Evolutionary conservation across 352 stramenopile genomes (phyloP).

Genomic region (Globisporangium radiosum): DNA sequence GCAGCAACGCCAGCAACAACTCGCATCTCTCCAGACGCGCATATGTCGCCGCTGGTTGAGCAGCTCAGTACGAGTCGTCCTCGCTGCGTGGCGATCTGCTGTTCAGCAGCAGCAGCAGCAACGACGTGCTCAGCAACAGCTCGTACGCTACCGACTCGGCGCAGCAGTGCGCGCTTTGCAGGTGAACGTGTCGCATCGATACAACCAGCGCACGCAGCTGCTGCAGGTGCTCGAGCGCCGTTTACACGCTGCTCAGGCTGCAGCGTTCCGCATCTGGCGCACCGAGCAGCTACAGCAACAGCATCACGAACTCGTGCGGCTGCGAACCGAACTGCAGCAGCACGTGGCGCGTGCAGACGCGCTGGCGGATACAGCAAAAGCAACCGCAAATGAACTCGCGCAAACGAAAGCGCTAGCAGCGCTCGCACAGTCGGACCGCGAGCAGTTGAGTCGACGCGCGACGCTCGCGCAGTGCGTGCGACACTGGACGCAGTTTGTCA

Average conservation of each 20-base stretch:
- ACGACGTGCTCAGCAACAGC: slow-evolving; percentile 9
- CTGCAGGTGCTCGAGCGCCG: not conserved
- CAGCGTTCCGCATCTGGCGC: not conserved
- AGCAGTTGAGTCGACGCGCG: not conserved
- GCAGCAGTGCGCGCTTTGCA: not conserved
- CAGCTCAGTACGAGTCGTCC: slow-evolving; percentile 17
- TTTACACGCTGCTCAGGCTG: not conserved
- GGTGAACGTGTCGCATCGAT: not conserved
- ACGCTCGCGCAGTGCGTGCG: not conserved
- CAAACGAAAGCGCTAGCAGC: not conserved
- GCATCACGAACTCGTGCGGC: not conserved
- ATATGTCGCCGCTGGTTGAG: slow-evolving; percentile 33
- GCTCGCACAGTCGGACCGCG: not conserved
- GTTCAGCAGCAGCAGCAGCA: slow-evolving; percentile 7
- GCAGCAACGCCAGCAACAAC: slow-evolving; percentile 12
- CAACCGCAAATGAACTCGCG: no score
- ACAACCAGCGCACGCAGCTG: not conserved
- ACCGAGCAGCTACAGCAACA: not conserved
- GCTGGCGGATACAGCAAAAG: not conserved
- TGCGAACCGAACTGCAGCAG: not conserved
- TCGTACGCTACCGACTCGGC: slow-evolving; percentile 5
- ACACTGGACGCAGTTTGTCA: not conserved
- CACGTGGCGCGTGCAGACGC: not conserved
- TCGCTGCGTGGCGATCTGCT: slow-evolving; percentile 21
- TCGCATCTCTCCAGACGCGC: slow-evolving; percentile 27